phyloP scores from a whole-genome alignment of 192 early-diverging fungal genomes.

The Mortierella antarctica region DNA sequence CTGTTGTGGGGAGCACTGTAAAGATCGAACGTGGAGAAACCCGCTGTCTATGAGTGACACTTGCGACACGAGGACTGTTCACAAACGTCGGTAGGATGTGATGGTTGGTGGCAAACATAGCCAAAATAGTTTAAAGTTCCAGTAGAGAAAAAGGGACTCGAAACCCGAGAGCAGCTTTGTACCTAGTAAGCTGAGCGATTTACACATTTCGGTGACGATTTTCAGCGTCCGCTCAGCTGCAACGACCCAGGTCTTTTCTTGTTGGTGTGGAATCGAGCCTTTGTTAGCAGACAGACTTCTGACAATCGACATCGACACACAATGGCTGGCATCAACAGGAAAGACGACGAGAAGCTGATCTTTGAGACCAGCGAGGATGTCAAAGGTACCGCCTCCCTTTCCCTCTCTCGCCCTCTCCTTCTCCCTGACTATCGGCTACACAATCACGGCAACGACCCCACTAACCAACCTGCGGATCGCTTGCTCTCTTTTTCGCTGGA shows the following conservation, averaged over 20 bases:
- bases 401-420: background rate
- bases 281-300: background rate
- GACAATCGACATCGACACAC: conserved; percentile 1
- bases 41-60: too few species aligned
- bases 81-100: too few species aligned
- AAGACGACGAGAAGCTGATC: conserved; percentile 65
- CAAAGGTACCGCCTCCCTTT: conserved; percentile 54
- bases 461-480: background rate
- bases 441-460: background rate
- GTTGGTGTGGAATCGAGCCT: background rate
- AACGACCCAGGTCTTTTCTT: background rate
- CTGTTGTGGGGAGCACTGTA: too few species aligned
- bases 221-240: background rate
- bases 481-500: conserved; percentile 5
- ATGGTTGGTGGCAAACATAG: too few species aligned
- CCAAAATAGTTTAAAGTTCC: too few species aligned
- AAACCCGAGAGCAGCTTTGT: too few species aligned
- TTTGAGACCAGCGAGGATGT: conserved; percentile 92
- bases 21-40: too few species aligned
- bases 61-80: too few species aligned
- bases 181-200: too few species aligned
- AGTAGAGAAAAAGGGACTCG: too few species aligned
- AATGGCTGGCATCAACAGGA: conserved; percentile 54
- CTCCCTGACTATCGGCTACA: background rate
- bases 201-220: too few species aligned